These are phyloP conservation scores for Melastoma candidum DNA, from an alignment of 441 rosid genomes.

Conservation along the genomic window DNA sequence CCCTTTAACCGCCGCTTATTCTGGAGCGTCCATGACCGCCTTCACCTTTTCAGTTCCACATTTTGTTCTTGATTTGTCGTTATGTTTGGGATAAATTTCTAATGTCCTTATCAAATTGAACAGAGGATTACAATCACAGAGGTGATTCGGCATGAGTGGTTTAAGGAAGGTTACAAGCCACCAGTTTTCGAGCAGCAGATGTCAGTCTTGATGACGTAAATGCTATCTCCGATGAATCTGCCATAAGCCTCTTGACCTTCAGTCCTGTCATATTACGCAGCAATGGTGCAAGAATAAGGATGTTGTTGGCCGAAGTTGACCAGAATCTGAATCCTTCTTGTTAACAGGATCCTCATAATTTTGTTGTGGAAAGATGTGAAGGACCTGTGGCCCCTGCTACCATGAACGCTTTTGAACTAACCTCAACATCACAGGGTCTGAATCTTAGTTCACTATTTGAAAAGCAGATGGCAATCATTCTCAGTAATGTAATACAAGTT, in stretches of 20 bases:
- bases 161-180: slow-evolving; percentile 90
- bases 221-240: slow-evolving; percentile 68
- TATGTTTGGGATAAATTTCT: slow-evolving; percentile 8
- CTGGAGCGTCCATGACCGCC: neutral
- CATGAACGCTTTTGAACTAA: slow-evolving; percentile 98
- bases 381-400: slow-evolving; percentile 62
- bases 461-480: slow-evolving; percentile 74
- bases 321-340: too few species aligned
- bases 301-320: too few species aligned
- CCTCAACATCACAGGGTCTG: slow-evolving; percentile 94
- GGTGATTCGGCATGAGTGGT: slow-evolving; percentile 93
- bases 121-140: slow-evolving; percentile 85
- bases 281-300: neutral
- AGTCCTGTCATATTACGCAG: neutral
- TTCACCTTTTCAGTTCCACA: neutral
- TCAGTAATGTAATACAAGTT: neutral
- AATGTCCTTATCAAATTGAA: slow-evolving; percentile 11
- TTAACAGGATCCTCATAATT: slow-evolving; percentile 54
- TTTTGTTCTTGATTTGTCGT: slow-evolving; percentile 3
- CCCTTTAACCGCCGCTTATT: neutral
- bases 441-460: slow-evolving; percentile 87
- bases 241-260: slow-evolving; percentile 36
- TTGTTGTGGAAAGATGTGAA: slow-evolving; percentile 83
- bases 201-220: slow-evolving; percentile 79
- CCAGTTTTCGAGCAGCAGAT: slow-evolving; percentile 66